Evolutionary conservation across 441 rosid species (phyloP), one percentile per base, ranked within the genome.

Genomic region (Aquilaria agallochum): DNA sequence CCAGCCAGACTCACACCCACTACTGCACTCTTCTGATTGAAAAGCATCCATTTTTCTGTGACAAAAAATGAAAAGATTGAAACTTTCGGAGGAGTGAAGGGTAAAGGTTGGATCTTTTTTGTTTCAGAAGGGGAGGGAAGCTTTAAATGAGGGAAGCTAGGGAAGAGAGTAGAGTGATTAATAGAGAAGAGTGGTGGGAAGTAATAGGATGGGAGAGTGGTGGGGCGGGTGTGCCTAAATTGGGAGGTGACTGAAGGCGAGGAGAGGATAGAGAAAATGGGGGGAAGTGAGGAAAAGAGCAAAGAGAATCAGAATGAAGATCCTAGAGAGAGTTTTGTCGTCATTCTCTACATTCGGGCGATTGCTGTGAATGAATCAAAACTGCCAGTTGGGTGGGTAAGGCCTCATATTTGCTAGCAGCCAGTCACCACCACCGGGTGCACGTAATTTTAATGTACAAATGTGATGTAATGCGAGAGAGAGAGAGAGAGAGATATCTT

Each of bases 1-100:
- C 98, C 98, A 94, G 31, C 98, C 98, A 31, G 98, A 90, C 64
- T 94, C 98, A 62, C 98, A 88, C 20, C 88, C 97, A 67, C 90
- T 88, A 31, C 84, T 80, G 66, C 86, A 77, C 63, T 82, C 95
- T 12, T 60, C 20, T 51, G 90, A 83, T 11, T 71, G 75, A 55
- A 78, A 60, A 3, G 62, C 69, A 59, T 81, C 71, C 89, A 81
- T 87, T 49, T 62, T 66, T 27, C 65, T 20, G 59, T 31, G 15
- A 36, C 9, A 36, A 8, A 36, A 8, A 36, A 2, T 4, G 5
- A 8, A 36, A 36, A 2, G 6, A 20, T 20, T 20, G 27, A 20
- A 36, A 36, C 42, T 36, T 36, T 20, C 27, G 27, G 42, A 36
- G 42, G 42, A 36, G 7, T 36, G 42, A 36, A 8, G 42, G 7